Evolutionary conservation across 164 flowering plant genomes (phyloP).

Genomic region (Amborella trichopoda): DNA sequence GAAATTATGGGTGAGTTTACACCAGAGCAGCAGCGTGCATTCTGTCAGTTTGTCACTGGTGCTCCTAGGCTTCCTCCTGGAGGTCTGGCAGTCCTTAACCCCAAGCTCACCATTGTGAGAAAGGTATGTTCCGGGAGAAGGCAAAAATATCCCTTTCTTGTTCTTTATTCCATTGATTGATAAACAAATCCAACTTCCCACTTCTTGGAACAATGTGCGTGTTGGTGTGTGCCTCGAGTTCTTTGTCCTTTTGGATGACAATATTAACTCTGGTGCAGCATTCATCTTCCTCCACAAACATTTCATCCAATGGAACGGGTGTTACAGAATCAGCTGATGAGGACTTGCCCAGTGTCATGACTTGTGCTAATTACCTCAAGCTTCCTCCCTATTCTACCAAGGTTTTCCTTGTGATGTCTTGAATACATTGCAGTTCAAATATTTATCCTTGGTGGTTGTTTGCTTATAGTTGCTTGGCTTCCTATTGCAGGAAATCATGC

Average conservation of each 20-base stretch:
- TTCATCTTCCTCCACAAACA: constrained; percentile 45
- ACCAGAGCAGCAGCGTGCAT: constrained; percentile 89
- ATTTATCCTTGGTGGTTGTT: neutral
- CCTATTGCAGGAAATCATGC: constrained; percentile 76
- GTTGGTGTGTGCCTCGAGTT: neutral
- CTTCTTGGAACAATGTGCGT: no score
- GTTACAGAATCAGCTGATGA: constrained; percentile 79
- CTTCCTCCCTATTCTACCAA: constrained; percentile 98
- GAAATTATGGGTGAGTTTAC: constrained; percentile 97
- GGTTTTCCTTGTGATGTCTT: constrained; percentile 26
- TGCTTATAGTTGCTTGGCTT: neutral
- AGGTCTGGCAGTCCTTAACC: constrained; percentile 88
- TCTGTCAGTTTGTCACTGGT: constrained; percentile 99
- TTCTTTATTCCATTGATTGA: no score
- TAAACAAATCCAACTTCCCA: no score
- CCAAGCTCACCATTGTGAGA: constrained; percentile 92
- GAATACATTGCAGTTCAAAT: neutral
- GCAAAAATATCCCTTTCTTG: neutral
- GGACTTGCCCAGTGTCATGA: constrained; percentile 99
- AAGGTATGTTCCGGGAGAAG: constrained; percentile 41
- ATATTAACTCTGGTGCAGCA: constrained; percentile 34
- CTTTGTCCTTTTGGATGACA: neutral
- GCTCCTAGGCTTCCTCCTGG: constrained; percentile 99
- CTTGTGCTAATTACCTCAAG: constrained; percentile 98
- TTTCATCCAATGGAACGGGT: constrained; percentile 52